Percentiles rank a stretch among this genome's conserved stretches.
Evolutionary conservation across 1,139 yeast genomes (phyloP).

Genomic region (Lodderomyces metapsilosis): DNA sequence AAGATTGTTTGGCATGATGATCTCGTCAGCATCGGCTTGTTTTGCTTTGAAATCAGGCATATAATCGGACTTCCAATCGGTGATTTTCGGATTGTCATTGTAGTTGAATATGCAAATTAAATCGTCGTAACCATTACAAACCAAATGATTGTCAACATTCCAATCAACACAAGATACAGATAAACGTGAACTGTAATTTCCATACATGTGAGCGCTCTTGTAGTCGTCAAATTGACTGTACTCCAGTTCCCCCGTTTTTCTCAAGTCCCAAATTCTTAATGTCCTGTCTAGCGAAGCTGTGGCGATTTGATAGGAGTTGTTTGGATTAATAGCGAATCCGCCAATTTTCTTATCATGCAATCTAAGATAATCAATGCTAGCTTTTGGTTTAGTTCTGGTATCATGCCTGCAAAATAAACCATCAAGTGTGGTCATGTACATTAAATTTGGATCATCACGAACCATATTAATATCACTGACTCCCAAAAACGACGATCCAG

Average conservation of each 20-base stretch:
- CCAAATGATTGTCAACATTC: slow-evolving; percentile 72
- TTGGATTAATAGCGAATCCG: slow-evolving; percentile 78
- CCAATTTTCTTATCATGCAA: slow-evolving; percentile 91
- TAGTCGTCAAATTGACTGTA: slow-evolving; percentile 40
- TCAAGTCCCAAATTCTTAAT: slow-evolving; percentile 80
- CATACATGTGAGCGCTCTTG: slow-evolving; percentile 53
- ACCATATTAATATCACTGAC: slow-evolving; percentile 58
- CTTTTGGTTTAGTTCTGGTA: slow-evolving; percentile 45
- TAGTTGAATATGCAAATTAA: slow-evolving; percentile 57
- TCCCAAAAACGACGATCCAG: slow-evolving; percentile 49
- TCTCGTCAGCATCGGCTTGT: slow-evolving; percentile 21
- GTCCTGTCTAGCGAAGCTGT: slow-evolving; percentile 88
- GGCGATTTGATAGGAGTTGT: slow-evolving; percentile 56
- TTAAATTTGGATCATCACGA: slow-evolving; percentile 42
- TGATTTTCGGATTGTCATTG: slow-evolving; percentile 22
- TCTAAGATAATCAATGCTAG: slow-evolving; percentile 43
- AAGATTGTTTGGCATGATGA: slow-evolving; percentile 33
- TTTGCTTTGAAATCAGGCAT: slow-evolving; percentile 16
- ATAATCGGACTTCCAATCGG: slow-evolving; percentile 27
- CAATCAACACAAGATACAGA: slow-evolving; percentile 87
- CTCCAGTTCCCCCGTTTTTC: slow-evolving; percentile 46
- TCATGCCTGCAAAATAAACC: slow-evolving; percentile 80
- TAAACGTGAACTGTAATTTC: slow-evolving; percentile 67
- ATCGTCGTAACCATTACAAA: slow-evolving; percentile 93
- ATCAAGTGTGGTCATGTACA: slow-evolving; percentile 72